Evolutionary conservation across 2,329 filamentous ascomycete species (phyloP).

Genomic region (Fusarium sp.): DNA sequence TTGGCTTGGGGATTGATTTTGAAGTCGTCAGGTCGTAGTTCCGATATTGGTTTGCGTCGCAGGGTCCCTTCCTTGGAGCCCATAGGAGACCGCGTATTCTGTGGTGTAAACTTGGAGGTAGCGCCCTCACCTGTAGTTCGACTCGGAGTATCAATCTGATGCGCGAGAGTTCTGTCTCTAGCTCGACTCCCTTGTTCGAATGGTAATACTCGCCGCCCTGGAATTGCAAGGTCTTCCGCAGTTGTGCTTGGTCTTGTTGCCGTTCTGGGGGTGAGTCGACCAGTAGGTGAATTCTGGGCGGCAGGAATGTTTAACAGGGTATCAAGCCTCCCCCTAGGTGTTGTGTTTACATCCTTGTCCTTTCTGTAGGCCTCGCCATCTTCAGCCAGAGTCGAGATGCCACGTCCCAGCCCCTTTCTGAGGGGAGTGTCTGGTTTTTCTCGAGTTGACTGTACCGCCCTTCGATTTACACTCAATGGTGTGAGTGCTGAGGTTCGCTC

Average conservation of each 20-base stretch:
- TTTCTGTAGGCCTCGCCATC: constrained; percentile 52
- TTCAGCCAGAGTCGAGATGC: constrained; percentile 57
- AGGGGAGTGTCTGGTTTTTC: constrained; percentile 30
- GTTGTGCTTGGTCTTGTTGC: constrained; percentile 23
- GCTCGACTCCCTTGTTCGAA: constrained; percentile 38
- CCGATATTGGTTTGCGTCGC: constrained; percentile 63
- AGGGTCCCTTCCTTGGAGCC: constrained; percentile 51
- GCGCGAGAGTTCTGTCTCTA: constrained; percentile 20
- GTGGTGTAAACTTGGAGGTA: constrained; percentile 13
- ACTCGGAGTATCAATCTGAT: constrained; percentile 7
- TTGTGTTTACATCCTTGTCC: constrained; percentile 6
- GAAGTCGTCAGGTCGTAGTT: constrained; percentile 76
- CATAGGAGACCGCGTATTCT: constrained; percentile 21
- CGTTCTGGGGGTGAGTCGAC: constrained; percentile 37
- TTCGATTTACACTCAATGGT: constrained; percentile 49
- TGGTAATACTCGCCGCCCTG: constrained; percentile 53
- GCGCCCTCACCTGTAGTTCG: not conserved
- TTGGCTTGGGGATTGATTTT: constrained; percentile 80
- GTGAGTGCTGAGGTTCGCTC: constrained; percentile 45
- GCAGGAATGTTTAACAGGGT: constrained; percentile 46
- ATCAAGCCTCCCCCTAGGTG: constrained; percentile 44
- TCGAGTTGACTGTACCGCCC: constrained; percentile 30
- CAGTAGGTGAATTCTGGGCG: constrained; percentile 34
- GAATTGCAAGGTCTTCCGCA: constrained; percentile 44
- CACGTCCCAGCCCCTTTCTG: constrained; percentile 44